phyloP scores from a whole-genome alignment of 257 asterid species.

The Solanum chmielewskii region DNA sequence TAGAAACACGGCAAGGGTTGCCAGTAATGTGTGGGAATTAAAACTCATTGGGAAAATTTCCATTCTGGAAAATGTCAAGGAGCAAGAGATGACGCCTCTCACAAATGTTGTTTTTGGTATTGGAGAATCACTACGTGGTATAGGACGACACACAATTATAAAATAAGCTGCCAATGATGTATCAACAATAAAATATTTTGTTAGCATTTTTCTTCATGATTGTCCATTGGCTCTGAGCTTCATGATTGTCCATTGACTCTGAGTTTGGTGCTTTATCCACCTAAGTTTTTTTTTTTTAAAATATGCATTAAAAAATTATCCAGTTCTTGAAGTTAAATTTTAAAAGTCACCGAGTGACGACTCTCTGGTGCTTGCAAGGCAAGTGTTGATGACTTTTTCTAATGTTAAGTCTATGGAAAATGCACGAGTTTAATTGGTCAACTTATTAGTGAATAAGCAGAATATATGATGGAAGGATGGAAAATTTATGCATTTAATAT shows the following conservation, averaged over 20 bases:
- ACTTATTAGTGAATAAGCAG: neutral
- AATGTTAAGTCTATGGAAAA: neutral
- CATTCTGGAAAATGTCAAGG: conserved; percentile 5
- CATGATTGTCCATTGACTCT: neutral
- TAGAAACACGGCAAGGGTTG: neutral
- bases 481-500: neutral
- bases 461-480: neutral
- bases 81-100: neutral
- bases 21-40: neutral
- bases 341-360: neutral
- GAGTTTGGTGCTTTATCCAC: neutral
- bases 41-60: neutral
- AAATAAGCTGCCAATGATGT: neutral
- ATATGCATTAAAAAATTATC: neutral
- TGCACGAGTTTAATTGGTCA: neutral
- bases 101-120: neutral
- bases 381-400: neutral
- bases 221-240: neutral
- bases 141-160: neutral
- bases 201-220: neutral
- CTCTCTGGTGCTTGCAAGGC: neutral
- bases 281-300: neutral
- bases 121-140: neutral
- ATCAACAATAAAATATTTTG: neutral
- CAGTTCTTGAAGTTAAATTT: neutral